Evolutionary conservation across 148 eudicot species (phyloP).

Genomic region (Rhododendron mucronatum): DNA sequence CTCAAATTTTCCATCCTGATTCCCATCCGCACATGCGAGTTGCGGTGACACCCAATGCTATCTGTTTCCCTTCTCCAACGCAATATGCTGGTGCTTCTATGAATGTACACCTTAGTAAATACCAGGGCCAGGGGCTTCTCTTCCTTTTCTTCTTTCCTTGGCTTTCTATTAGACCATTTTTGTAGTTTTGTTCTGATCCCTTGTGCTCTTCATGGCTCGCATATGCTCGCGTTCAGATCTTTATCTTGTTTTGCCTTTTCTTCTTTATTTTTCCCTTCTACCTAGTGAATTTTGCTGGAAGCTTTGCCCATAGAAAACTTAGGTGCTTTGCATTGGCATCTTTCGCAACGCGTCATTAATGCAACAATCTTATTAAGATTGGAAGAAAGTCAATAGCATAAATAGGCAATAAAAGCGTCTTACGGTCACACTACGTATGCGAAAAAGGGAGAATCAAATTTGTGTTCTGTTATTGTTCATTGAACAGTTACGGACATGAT

Average conservation of each 20-base stretch:
- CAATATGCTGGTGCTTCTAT: neutral
- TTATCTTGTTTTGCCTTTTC: neutral
- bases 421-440: neutral
- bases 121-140: neutral
- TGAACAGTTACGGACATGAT: neutral
- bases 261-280: neutral
- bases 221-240: neutral
- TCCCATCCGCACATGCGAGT: neutral
- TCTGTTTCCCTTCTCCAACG: neutral
- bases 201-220: neutral
- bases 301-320: neutral
- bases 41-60: neutral
- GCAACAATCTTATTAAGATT: neutral
- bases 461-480: neutral
- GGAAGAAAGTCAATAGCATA: neutral
- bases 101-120: neutral
- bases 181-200: neutral
- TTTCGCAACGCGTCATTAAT: neutral
- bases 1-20: neutral
- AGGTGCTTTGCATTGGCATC: neutral
- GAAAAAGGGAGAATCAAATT: neutral
- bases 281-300: neutral
- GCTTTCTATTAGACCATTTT: neutral
- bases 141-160: neutral
- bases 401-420: neutral